These are phyloP conservation scores for Apiospora pterosperma DNA, from an alignment of 2,329 filamentous ascomycete genomes.

Conservation along the genomic window DNA sequence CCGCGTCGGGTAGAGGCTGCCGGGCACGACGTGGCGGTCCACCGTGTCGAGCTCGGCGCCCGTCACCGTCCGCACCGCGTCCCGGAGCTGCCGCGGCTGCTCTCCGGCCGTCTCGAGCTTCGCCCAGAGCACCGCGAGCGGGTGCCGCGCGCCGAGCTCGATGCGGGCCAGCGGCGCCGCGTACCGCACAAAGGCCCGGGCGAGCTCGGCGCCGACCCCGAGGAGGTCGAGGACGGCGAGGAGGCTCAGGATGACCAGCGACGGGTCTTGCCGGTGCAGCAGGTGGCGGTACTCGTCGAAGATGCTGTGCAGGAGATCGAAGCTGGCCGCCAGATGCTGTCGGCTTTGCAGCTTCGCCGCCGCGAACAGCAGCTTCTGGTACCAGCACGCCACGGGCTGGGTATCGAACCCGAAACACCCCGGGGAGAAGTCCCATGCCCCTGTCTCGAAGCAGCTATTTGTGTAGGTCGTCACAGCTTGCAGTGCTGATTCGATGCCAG, in stretches of 20 bases:
- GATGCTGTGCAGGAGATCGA: neutral
- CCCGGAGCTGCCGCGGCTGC: neutral
- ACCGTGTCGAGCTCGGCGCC: neutral
- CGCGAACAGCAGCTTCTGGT: neutral
- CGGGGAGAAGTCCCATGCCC: neutral
- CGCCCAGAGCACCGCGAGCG: neutral
- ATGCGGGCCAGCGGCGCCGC: neutral
- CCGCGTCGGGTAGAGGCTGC: neutral
- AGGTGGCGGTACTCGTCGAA: neutral
- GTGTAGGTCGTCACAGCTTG: neutral
- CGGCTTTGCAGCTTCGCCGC: neutral
- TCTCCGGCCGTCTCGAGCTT: neutral
- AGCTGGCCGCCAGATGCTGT: neutral
- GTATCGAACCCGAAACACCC: neutral
- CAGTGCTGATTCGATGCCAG: neutral
- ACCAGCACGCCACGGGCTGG: neutral
- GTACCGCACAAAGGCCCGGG: neutral
- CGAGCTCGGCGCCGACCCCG: neutral
- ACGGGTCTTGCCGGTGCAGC: neutral
- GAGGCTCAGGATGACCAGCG: neutral
- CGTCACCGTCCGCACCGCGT: neutral
- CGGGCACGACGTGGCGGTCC: neutral
- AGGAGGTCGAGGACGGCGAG: neutral
- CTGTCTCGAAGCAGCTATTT: neutral
- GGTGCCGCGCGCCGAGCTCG: neutral